A percentile compares a stretch with the other conserved stretches of the same genome.
Evolutionary conservation across 805 yeast genomes (phyloP).

Genomic region (Metschnikowia gruessii): DNA sequence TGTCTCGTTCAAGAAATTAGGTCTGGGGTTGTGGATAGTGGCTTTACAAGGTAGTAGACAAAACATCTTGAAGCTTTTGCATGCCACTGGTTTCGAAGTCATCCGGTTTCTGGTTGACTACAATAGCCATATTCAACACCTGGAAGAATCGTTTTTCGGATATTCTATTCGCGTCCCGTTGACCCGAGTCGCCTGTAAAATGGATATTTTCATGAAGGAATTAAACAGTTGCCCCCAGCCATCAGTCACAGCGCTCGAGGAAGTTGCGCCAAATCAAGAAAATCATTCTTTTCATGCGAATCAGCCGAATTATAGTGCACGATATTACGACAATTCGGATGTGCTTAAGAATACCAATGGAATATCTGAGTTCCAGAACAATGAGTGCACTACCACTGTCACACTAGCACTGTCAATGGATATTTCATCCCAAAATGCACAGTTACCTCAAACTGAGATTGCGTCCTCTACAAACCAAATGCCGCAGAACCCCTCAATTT

Average conservation of each 20-base stretch:
- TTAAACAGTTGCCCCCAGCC: neutral
- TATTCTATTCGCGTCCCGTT: conserved; percentile 11
- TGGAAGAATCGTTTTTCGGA: conserved; percentile 6
- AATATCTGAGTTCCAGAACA: neutral
- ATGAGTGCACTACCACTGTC: neutral
- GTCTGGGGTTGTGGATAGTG: conserved; percentile 11
- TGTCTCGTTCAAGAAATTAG: conserved; percentile 7
- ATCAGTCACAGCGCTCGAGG: neutral
- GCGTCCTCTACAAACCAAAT: neutral
- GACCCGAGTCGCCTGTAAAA: conserved; percentile 7
- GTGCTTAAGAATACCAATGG: neutral
- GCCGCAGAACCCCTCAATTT: neutral
- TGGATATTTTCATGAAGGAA: conserved; percentile 7
- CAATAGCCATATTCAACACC: neutral
- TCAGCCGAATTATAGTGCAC: neutral
- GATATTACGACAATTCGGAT: neutral
- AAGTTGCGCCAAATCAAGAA: neutral
- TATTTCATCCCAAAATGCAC: neutral
- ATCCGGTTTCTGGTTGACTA: conserved; percentile 7
- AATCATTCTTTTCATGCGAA: neutral
- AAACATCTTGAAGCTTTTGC: conserved; percentile 8
- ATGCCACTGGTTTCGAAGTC: conserved; percentile 4
- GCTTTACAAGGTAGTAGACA: conserved; percentile 8
- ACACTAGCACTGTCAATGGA: neutral
- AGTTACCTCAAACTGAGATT: neutral